A percentile compares a stretch with the other conserved stretches of the same genome.
phyloP scores from a whole-genome alignment of 768 basidiomycete species.

The Naematelia aurantialba region DNA sequence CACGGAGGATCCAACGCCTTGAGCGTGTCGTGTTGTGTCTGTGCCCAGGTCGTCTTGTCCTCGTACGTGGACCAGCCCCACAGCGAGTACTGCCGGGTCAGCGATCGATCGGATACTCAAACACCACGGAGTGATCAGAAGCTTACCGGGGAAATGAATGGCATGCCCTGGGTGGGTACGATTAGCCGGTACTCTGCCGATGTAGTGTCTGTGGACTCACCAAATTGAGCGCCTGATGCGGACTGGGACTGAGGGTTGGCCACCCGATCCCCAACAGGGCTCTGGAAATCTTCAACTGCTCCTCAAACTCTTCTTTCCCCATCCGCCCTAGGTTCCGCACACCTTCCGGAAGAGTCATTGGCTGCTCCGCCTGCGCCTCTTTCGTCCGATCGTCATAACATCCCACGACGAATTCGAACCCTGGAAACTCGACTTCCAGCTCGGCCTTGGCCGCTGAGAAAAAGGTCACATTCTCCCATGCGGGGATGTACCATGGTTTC shows the following conservation, averaged over 20 bases:
- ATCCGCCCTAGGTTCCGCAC: constrained; percentile 9
- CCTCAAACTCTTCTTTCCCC: constrained; percentile 16
- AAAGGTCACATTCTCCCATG: constrained; percentile 2
- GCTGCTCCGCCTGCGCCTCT: constrained; percentile 3
- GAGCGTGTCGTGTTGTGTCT: background rate
- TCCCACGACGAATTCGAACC: constrained; percentile 24
- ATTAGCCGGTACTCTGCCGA: background rate
- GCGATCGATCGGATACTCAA: background rate
- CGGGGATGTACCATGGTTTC: constrained; percentile 14
- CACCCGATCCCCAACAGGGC: constrained; percentile 34
- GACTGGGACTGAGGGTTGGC: constrained; percentile 11
- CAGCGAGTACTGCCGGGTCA: background rate
- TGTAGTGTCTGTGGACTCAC: background rate
- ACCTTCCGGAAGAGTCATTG: constrained; percentile 14
- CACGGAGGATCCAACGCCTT: background rate
- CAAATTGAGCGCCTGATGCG: background rate
- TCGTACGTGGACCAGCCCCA: background rate
- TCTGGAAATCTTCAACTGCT: constrained; percentile 18
- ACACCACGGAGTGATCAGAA: background rate
- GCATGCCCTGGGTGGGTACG: background rate
- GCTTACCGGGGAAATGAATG: background rate
- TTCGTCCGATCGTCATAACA: constrained; percentile 18
- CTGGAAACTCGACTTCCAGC: constrained; percentile 13
- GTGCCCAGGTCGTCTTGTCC: background rate
- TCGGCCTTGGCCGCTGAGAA: constrained; percentile 15